Evolutionary conservation across 805 yeast genomes (phyloP).

Genomic region (Candida sanyiensis): DNA sequence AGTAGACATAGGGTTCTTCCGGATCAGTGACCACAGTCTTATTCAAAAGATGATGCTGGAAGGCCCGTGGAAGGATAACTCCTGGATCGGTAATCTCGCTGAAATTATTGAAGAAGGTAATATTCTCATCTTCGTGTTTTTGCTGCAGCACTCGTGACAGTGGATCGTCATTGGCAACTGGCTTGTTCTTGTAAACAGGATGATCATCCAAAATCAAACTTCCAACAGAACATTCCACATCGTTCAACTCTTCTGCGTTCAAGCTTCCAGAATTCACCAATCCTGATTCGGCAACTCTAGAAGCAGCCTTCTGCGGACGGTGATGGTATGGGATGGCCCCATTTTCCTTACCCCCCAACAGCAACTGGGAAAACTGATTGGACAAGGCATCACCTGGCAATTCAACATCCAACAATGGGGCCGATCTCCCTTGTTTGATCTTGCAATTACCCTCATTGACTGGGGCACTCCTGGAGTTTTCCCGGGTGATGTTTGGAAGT

Average conservation of each 20-base stretch:
- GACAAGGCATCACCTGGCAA: conserved; percentile 3
- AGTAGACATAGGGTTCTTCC: conserved; percentile 9
- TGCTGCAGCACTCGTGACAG: conserved; percentile 4
- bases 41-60: conserved; percentile 19
- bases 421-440: neutral
- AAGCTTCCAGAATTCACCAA: neutral
- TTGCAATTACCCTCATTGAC: neutral
- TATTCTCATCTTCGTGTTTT: conserved; percentile 12
- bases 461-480: conserved; percentile 6
- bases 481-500: conserved; percentile 3
- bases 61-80: conserved; percentile 20
- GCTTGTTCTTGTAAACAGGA: conserved; percentile 2
- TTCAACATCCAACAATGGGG: conserved; percentile 3
- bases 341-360: conserved; percentile 8
- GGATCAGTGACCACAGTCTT: conserved; percentile 4
- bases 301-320: too few relatives aligned
- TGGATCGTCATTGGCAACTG: neutral
- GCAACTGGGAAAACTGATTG: conserved; percentile 4
- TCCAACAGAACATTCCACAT: neutral
- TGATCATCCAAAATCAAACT: conserved; percentile 8
- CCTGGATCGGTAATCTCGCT: conserved; percentile 2
- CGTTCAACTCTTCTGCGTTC: neutral
- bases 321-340: neutral
- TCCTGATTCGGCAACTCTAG: neutral
- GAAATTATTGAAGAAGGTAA: conserved; percentile 15